phyloP scores from a whole-genome alignment of 352 stramenopile genomes.

The Globisporangium echinulatum region DNA sequence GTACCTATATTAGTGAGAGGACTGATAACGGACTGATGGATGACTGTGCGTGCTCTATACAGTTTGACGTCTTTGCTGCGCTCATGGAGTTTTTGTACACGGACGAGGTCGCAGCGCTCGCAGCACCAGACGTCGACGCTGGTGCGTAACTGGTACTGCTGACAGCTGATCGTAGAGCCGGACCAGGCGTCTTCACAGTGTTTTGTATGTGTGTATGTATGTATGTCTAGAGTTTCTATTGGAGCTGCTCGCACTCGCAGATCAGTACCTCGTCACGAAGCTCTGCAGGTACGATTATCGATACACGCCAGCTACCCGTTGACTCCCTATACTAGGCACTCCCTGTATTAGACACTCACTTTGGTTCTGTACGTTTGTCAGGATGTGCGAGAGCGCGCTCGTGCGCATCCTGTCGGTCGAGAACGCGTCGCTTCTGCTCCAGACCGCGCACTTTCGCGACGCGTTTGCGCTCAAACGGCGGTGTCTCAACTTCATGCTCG shows the following conservation, averaged over 20 bases:
- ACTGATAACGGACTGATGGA: not conserved
- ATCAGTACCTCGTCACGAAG: constrained; percentile 78
- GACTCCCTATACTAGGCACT: too few species aligned
- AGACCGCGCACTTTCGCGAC: constrained; percentile 69
- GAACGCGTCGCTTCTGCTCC: constrained; percentile 72
- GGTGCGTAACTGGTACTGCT: constrained; percentile 16
- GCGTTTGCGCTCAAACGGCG: constrained; percentile 67
- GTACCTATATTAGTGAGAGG: not conserved
- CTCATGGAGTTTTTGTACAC: constrained; percentile 90
- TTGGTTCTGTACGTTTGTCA: constrained; percentile 10
- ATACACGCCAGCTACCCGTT: too few species aligned
- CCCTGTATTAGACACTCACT: not conserved
- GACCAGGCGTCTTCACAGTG: not conserved
- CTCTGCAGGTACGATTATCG: constrained; percentile 36
- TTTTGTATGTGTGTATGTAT: not conserved
- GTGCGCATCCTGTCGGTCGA: constrained; percentile 58
- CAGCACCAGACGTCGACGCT: constrained; percentile 25
- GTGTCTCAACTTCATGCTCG: constrained; percentile 79
- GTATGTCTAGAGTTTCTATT: constrained; percentile 60
- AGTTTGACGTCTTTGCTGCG: constrained; percentile 76
- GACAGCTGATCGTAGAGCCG: not conserved
- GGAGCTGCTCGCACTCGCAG: constrained; percentile 72
- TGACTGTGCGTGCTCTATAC: not conserved
- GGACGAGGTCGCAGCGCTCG: constrained; percentile 55
- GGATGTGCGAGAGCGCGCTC: constrained; percentile 68